Percentiles rank a stretch among this genome's conserved stretches.
These are phyloP conservation scores for Neurospora intermedia DNA, from an alignment of 495 filamentous ascomycete species.

Conservation along the genomic window DNA sequence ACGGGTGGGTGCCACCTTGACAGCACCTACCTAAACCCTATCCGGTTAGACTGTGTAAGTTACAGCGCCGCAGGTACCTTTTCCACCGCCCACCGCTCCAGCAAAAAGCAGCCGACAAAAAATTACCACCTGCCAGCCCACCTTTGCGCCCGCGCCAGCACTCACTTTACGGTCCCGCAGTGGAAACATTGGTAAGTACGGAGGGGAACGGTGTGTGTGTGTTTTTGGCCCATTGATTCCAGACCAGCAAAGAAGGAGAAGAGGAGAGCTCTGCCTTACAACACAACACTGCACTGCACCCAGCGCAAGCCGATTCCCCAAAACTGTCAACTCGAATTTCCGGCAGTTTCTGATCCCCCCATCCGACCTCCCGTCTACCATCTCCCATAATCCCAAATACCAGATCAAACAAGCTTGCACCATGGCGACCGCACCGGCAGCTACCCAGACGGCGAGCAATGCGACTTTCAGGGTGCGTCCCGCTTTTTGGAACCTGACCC, in stretches of 20 bases:
- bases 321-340: conserved; percentile 5
- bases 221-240: conserved; percentile 1
- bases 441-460: conserved; percentile 47
- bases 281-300: not conserved
- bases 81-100: not conserved
- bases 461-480: conserved; percentile 66
- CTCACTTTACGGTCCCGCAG: not conserved
- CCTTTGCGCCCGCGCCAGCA: conserved; percentile 7
- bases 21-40: not conserved
- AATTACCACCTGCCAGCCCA: conserved; percentile 19
- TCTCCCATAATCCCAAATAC: not conserved
- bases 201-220: not conserved
- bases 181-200: not conserved
- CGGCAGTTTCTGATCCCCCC: not conserved
- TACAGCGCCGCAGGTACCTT: not conserved
- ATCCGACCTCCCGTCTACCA: conserved; percentile 4
- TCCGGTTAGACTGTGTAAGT: not conserved
- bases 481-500: not conserved
- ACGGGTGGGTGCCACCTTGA: not conserved
- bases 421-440: conserved; percentile 54
- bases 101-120: conserved; percentile 17
- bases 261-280: conserved; percentile 16
- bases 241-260: conserved; percentile 4
- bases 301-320: conserved; percentile 2
- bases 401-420: conserved; percentile 21